Conservation (phyloP, 2,329 filamentous ascomycete species). For the Apiospora phragmitis region DNA sequence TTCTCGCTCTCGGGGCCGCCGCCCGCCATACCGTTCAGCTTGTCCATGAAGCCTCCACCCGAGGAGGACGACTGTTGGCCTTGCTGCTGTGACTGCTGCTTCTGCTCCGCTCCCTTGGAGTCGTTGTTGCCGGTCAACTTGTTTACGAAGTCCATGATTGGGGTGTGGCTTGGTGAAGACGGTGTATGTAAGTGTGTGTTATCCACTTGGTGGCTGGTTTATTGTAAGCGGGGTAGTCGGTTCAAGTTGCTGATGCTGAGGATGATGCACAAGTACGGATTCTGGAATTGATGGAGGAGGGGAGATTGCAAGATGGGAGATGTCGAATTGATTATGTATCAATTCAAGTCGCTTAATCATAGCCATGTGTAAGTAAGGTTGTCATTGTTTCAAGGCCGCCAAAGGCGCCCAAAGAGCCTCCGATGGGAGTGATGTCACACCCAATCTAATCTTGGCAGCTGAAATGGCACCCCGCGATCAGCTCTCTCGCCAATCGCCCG, state of each 20-base stretch:
- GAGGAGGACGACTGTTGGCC: conserved; percentile 36
- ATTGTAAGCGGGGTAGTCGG: background rate
- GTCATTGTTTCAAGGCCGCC: background rate
- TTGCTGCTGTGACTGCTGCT: conserved; percentile 39
- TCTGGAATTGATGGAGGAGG: background rate
- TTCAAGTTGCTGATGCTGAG: no score
- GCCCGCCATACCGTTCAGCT: conserved; percentile 70
- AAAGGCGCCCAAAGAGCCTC: background rate
- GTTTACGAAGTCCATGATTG: conserved; percentile 57
- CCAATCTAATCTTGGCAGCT: background rate
- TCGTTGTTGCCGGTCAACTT: conserved; percentile 44
- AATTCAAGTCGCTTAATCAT: background rate
- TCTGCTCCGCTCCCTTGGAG: conserved; percentile 29
- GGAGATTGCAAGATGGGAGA: background rate
- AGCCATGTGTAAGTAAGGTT: background rate
- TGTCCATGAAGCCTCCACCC: conserved; percentile 62
- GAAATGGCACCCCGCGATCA: background rate
- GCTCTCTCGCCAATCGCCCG: background rate
- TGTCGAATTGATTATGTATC: background rate
- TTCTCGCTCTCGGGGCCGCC: conserved; percentile 75
- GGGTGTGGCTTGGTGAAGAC: background rate
- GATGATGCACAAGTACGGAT: background rate
- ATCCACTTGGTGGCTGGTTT: background rate
- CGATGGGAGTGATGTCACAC: background rate
- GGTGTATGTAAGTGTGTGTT: background rate